A percentile compares a stretch with the other conserved stretches of the same genome.
phyloP scores from a whole-genome alignment of 164 flowering plant species.

The Aristolochia contorta region DNA sequence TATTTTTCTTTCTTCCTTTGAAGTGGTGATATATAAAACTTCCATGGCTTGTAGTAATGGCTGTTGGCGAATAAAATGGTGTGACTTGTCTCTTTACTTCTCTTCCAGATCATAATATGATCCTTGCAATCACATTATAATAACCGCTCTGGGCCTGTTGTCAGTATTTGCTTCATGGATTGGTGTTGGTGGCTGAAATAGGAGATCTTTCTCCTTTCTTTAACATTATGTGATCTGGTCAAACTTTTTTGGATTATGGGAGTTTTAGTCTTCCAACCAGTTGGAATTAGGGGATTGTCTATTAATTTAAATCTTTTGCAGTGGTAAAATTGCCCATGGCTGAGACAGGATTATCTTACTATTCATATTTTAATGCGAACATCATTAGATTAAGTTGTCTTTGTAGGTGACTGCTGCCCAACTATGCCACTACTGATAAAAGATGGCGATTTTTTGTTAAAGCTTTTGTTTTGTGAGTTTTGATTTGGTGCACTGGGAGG shows the following conservation, averaged over 20 bases:
- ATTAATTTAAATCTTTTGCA: too few relatives aligned
- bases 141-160: too few relatives aligned
- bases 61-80: too few relatives aligned
- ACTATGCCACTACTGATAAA: neutral
- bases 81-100: too few relatives aligned
- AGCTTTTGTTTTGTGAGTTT: neutral
- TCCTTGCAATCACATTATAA: neutral
- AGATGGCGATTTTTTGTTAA: neutral
- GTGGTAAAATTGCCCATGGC: too few relatives aligned
- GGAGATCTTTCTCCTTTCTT: neutral
- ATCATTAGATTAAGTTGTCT: neutral
- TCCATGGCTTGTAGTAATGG: too few relatives aligned
- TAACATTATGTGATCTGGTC: constrained; percentile 1
- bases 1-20: too few relatives aligned
- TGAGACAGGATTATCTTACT: too few relatives aligned
- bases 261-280: neutral
- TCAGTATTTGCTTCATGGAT: too few relatives aligned
- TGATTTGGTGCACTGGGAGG: constrained; percentile 13
- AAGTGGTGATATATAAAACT: too few relatives aligned
- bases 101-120: neutral
- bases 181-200: constrained; percentile 4
- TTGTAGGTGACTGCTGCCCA: too few relatives aligned
- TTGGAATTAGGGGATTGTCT: too few relatives aligned
- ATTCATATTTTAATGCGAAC: neutral
- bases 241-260: neutral